Conservation (phyloP, 176 grass and related monocot species). For the Puccinellia tenuiflora region DNA sequence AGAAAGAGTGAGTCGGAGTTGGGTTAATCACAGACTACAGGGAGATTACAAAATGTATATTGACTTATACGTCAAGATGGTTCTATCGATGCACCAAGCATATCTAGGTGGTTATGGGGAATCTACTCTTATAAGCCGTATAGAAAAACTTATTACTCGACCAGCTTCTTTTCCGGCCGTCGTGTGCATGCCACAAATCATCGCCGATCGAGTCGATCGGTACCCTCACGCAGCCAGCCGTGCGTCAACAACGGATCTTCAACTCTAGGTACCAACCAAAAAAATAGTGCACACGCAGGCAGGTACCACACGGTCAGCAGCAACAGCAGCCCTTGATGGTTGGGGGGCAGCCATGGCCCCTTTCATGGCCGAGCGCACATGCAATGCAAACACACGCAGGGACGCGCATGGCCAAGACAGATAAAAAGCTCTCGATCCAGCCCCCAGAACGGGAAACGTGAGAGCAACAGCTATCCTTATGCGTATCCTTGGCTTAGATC, state of each 20-base stretch:
- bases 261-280: not conserved
- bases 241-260: constrained; percentile 5
- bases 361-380: not conserved
- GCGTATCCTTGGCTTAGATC: constrained; percentile 5
- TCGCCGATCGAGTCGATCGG: no score
- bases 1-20: no score
- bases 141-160: no score
- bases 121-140: no score
- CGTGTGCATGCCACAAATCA: no score
- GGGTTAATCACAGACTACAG: no score
- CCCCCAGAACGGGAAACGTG: constrained; percentile 22
- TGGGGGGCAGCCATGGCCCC: not conserved
- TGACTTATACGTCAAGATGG: no score
- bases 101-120: no score
- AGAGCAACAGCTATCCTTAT: not conserved
- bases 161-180: no score
- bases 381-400: not conserved
- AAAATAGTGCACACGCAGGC: not conserved
- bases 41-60: no score
- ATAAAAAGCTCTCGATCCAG: not conserved
- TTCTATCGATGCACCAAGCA: no score
- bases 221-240: not conserved
- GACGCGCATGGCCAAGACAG: not conserved
- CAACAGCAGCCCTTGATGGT: not conserved
- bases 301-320: not conserved